phyloP scores from a whole-genome alignment of 192 early-diverging fungal species.

The Coemansia guatemalensis region DNA sequence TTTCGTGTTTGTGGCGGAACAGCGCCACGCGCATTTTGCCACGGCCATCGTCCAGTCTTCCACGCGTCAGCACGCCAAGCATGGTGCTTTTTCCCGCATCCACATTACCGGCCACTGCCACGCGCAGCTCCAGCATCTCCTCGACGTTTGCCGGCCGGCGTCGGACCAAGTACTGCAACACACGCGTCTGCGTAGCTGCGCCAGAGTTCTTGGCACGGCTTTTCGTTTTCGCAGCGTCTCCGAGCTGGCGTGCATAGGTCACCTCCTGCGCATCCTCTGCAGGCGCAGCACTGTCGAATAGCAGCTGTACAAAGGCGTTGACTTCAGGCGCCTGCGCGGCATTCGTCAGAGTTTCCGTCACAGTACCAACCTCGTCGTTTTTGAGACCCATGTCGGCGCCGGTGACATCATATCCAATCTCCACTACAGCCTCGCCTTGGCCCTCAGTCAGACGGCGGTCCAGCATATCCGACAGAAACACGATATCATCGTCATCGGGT shows the following conservation, averaged over 20 bases:
- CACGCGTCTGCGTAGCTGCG: constrained; percentile 5
- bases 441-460: constrained; percentile 55
- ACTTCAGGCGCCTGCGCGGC: constrained; percentile 21
- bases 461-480: constrained; percentile 49
- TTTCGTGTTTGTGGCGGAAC: constrained; percentile 88
- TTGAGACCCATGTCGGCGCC: constrained; percentile 68
- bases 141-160: constrained; percentile 70
- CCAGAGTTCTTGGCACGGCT: background rate
- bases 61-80: constrained; percentile 88
- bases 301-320: constrained; percentile 32
- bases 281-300: constrained; percentile 28
- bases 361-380: constrained; percentile 46
- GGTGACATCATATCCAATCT: constrained; percentile 75
- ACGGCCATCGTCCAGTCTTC: constrained; percentile 88
- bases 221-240: background rate
- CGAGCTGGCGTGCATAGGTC: constrained; percentile 24
- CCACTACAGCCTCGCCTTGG: constrained; percentile 74
- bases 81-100: constrained; percentile 85
- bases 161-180: constrained; percentile 60
- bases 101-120: constrained; percentile 91
- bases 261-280: background rate
- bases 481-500: constrained; percentile 46
- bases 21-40: constrained; percentile 88
- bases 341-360: constrained; percentile 41
- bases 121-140: constrained; percentile 79